Evolutionary conservation across 257 asterid species (phyloP).

Genomic region (Ballota nigra): DNA sequence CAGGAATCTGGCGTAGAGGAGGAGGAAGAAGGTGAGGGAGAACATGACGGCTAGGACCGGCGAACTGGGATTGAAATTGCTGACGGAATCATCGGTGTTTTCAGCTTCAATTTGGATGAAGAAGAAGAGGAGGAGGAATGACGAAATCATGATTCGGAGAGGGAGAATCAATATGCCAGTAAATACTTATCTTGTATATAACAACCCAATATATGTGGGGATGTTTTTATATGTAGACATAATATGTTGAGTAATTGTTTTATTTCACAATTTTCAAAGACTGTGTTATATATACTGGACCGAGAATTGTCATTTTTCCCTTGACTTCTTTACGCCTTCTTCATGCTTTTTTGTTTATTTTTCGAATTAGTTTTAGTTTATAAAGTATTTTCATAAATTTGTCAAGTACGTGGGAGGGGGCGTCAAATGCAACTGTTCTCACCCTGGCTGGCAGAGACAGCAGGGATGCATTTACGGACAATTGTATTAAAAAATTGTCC

Average conservation of each 20-base stretch:
- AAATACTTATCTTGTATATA: constrained; percentile 29
- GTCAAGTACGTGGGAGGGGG: too few relatives aligned
- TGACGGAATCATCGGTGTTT: constrained; percentile 25
- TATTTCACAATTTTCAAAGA: too few relatives aligned
- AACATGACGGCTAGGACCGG: constrained; percentile 70
- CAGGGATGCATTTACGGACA: too few relatives aligned
- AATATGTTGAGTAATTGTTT: too few relatives aligned
- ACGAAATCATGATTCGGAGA: background rate
- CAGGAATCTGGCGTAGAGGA: constrained; percentile 81
- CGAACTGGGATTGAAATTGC: constrained; percentile 61
- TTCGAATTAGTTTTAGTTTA: too few relatives aligned
- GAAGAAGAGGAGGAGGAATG: constrained; percentile 28
- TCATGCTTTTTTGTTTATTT: too few relatives aligned
- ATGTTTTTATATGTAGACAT: too few relatives aligned
- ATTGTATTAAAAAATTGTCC: too few relatives aligned
- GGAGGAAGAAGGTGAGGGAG: constrained; percentile 58
- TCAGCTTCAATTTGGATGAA: constrained; percentile 30
- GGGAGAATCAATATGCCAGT: background rate
- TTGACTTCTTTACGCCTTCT: background rate
- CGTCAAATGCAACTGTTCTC: too few relatives aligned
- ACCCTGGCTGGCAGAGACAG: too few relatives aligned
- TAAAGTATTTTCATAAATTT: too few relatives aligned
- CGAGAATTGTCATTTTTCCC: background rate
- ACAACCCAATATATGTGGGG: background rate
- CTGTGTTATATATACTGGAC: too few relatives aligned